Evolutionary conservation across 75 land plant genomes (phyloP), one percentile per base, ranked within the genome.

Genomic region (Picea glauca): DNA sequence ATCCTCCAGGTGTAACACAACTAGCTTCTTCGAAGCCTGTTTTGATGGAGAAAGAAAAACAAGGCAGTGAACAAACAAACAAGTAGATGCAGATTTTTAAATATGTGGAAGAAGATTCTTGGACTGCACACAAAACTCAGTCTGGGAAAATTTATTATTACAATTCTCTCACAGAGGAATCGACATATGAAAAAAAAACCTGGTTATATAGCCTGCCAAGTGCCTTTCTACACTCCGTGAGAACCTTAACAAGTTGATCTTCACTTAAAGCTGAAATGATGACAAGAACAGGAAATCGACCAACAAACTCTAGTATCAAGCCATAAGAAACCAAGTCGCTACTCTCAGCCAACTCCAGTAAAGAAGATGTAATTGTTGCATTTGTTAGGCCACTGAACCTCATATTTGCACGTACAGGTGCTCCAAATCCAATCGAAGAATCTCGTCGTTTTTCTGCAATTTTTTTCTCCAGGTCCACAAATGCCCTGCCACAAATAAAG

Each of bases 91-190:
- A 62, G 64, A 38, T 58, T 72, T 58, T 64, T 17, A 90, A 77
- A 50, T 78, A 84, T 23, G 89, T 84, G 60, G 81, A 46, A 74
- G 84, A 58, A 58, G 86, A 96, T 81, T 85, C 87, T 30, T 96
- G 98, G 99, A 92, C 95, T 62, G 96, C 98, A 57, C 98, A 94
- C 84, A 90, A 87, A 82, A 94, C 92, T 62, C 92, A 88, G n/a
- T 62, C 90, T 33, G 99, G 99, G 40, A 78, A 63, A 60, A 74
- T 92, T 35, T 96, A 96, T 79, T 96, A 94, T 77, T 94, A 94
- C 80, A 94, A 96, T 88, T 88, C 98, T 64, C 17, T 92, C 11
- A 89, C 99, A 38, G 95, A 95, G 60, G 87, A 85, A 76, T 96
- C 99, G 17, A 96, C 99, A 14, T 96, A 96, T 88, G 83, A 26